Evolutionary conservation across 768 basidiomycete genomes (phyloP), one percentile per base, ranked within the genome.

Genomic region (Omphalotus guepiniiformis): DNA sequence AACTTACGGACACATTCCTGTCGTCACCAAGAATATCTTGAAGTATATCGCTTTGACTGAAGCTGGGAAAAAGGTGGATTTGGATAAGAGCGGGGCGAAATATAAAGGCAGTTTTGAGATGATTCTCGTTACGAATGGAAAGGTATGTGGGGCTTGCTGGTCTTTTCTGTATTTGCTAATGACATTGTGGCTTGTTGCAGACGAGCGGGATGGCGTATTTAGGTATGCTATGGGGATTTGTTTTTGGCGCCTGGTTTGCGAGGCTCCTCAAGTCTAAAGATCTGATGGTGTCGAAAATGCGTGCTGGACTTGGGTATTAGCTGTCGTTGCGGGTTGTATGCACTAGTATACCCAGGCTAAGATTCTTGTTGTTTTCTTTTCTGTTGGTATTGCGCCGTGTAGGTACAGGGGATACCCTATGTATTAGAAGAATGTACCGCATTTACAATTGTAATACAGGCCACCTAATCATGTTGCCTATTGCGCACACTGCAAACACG

Each of bases 71-170:
- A 15, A 6, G 28, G 57, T 66, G 47, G 72, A 69, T 42, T 32
- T 44, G 9, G 51, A 49, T 43, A 58, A 51, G 16, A 57, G 60
- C 3, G 47, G 56, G 50, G 68, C 65, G 32, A 49, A 57, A 30
- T 83, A 85, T 55, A 67, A 71, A 35, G 76, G 78, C 27, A 65
- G 65, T 18, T 54, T 63, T 6, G 85, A 85, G 58, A 43, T 76
- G 43, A 81, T 86, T 22, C 12, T 76, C 22, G 58, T 84, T 41
- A 75, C 79, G 6, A 73, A 78, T 42, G 83, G 83, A 49, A 78
- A 68, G 72, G 81, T 82, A 39, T 30, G 68, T 44, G 42, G 22
- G 15, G 25, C 2, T n/a, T n/a, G n/a, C n/a, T n/a, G n/a, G n/a
- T 5, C 18, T 25, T 36, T 15, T 19, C 4, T 45, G 21, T 23